A percentile compares a stretch with the other conserved stretches of the same genome.
Evolutionary conservation across 2,329 filamentous ascomycete species (phyloP).

Genomic region (Dryadomyces sulphureus): DNA sequence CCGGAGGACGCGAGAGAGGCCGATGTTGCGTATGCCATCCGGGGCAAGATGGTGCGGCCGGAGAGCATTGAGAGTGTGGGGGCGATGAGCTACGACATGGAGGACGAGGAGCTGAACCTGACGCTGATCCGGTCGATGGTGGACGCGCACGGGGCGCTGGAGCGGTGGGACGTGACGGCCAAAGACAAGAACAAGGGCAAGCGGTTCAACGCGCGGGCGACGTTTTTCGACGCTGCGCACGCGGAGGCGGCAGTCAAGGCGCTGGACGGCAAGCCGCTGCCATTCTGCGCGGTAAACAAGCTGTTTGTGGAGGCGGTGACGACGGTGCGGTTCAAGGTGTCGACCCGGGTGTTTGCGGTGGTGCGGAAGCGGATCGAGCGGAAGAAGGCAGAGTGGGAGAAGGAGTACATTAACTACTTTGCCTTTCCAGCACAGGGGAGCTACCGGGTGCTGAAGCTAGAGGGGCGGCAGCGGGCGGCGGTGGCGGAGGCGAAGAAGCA

Average conservation of each 20-base stretch:
- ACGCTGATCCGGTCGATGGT: constrained; percentile 17
- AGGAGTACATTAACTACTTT: constrained; percentile 15
- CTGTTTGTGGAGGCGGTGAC: constrained; percentile 21
- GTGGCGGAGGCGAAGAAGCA: constrained; percentile 18
- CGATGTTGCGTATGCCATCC: constrained; percentile 12
- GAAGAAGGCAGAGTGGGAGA: constrained; percentile 16
- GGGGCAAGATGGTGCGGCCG: neutral
- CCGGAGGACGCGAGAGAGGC: constrained; percentile 7
- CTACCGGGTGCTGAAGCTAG: constrained; percentile 21
- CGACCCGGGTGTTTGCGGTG: constrained; percentile 17
- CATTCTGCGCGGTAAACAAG: constrained; percentile 17
- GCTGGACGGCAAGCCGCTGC: constrained; percentile 18
- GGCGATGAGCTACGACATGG: constrained; percentile 12
- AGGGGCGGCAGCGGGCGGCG: constrained; percentile 17
- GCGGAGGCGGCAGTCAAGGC: constrained; percentile 19
- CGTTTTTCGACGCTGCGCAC: constrained; percentile 22
- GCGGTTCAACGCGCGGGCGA: constrained; percentile 23
- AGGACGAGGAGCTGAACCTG: constrained; percentile 12
- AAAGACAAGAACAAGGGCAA: constrained; percentile 14
- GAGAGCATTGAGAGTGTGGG: constrained; percentile 11
- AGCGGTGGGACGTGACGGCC: constrained; percentile 17
- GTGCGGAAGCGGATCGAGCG: constrained; percentile 16
- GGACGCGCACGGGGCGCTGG: constrained; percentile 17
- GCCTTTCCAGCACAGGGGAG: constrained; percentile 9
- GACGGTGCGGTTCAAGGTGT: constrained; percentile 23